Conservation (phyloP, 139 green algal genomes). For the Marvania coccoides region DNA sequence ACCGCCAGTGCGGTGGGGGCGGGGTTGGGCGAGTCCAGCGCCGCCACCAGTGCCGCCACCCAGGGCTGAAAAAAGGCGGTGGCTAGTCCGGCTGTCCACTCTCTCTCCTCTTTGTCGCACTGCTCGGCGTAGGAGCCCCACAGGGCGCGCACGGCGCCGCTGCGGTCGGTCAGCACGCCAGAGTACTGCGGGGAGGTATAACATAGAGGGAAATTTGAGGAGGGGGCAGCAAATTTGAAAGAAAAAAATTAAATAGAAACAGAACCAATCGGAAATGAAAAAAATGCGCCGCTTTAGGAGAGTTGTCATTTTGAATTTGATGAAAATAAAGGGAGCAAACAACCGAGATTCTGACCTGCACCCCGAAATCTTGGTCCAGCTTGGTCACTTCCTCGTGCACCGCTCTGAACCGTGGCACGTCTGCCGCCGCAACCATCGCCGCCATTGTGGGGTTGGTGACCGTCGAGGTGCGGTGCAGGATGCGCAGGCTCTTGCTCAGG, state of each 20-base stretch:
- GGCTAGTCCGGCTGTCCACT: conserved; percentile 55
- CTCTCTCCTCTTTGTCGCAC: conserved; percentile 56
- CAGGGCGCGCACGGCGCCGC: conserved; percentile 58
- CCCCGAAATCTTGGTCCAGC: conserved; percentile 88
- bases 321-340: too few relatives aligned
- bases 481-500: conserved; percentile 54
- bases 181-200: conserved; percentile 40
- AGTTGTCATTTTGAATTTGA: too few relatives aligned
- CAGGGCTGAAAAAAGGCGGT: conserved; percentile 51
- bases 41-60: conserved; percentile 34
- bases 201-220: neutral
- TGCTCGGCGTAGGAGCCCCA: conserved; percentile 80
- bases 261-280: too few relatives aligned
- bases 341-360: too few relatives aligned
- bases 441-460: conserved; percentile 65
- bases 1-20: conserved; percentile 3
- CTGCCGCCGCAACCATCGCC: conserved; percentile 46
- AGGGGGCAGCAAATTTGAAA: neutral
- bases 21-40: conserved; percentile 4
- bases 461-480: conserved; percentile 58
- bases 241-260: too few relatives aligned
- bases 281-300: too few relatives aligned
- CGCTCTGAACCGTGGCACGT: conserved; percentile 65
- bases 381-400: conserved; percentile 87
- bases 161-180: conserved; percentile 67